Conservation (phyloP, 1,284 basidiomycete genomes). For the Ceratobasidium sp. region DNA sequence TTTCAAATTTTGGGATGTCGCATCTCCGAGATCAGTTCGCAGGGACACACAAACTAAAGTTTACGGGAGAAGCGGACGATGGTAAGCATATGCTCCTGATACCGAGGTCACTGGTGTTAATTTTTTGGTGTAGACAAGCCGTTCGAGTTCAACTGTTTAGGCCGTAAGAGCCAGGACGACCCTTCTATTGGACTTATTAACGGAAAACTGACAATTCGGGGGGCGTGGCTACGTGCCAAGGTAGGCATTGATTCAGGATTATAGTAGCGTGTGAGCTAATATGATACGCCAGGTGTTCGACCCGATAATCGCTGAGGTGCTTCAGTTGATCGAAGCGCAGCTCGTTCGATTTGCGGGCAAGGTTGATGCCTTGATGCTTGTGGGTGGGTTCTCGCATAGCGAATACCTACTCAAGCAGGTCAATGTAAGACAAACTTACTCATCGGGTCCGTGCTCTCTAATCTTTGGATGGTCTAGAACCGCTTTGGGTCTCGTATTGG, state of each 20-base stretch:
- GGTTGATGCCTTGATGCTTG: constrained; percentile 81
- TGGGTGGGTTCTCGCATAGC: constrained; percentile 86
- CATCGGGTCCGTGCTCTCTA: not conserved
- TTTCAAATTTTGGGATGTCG: constrained; percentile 81
- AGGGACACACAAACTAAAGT: constrained; percentile 83
- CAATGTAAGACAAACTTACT: constrained; percentile 65
- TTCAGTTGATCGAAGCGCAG: constrained; percentile 81
- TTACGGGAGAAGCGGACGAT: constrained; percentile 77
- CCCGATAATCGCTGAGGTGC: constrained; percentile 78
- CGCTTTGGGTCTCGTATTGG: constrained; percentile 70
- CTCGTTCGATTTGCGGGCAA: constrained; percentile 70
- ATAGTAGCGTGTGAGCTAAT: not conserved
- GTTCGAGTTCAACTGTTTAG: constrained; percentile 73
- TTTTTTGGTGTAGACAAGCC: constrained; percentile 59
- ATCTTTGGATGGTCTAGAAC: constrained; percentile 52
- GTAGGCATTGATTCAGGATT: constrained; percentile 52
- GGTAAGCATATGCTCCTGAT: constrained; percentile 60
- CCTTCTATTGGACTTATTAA: constrained; percentile 76
- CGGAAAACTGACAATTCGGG: constrained; percentile 82
- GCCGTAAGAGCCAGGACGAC: constrained; percentile 51
- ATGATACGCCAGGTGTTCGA: constrained; percentile 67
- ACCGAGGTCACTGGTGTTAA: too few species aligned
- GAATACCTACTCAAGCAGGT: constrained; percentile 79
- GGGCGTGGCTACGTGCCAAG: constrained; percentile 76
- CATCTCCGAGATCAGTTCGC: constrained; percentile 88